Percentiles rank a stretch among this genome's conserved stretches.
Conservation (phyloP, 1,284 basidiomycete genomes). For the Mycena citricolor region DNA sequence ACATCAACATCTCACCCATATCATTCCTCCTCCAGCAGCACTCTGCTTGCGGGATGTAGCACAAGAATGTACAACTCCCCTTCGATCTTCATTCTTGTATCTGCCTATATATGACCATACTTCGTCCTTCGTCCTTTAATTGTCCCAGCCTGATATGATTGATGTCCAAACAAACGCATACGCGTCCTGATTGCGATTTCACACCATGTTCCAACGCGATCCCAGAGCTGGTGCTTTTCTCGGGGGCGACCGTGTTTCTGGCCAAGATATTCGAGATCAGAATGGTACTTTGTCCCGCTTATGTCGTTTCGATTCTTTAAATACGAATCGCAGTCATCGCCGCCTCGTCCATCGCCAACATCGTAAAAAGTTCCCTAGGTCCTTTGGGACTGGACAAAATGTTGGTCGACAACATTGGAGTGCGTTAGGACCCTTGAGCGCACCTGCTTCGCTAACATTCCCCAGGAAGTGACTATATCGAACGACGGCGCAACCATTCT, state of each 20-base stretch:
- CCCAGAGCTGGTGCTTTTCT: slow-evolving; percentile 86
- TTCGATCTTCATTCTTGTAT: too few species aligned
- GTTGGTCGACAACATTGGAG: slow-evolving; percentile 98
- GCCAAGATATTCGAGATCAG: slow-evolving; percentile 95
- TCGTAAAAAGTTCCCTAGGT: slow-evolving; percentile 95
- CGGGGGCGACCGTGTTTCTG: slow-evolving; percentile 91
- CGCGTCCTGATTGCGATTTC: slow-evolving; percentile 19
- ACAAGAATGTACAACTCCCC: too few species aligned
- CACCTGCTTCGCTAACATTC: neutral
- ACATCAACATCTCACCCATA: too few species aligned
- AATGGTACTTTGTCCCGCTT: slow-evolving; percentile 56
- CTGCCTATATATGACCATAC: too few species aligned
- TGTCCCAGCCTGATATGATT: too few species aligned
- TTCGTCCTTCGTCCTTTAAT: too few species aligned
- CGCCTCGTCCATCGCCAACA: slow-evolving; percentile 95
- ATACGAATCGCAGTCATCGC: slow-evolving; percentile 95
- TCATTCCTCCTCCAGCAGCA: too few species aligned
- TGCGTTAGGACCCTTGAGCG: slow-evolving; percentile 36
- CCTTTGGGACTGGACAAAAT: slow-evolving; percentile 97
- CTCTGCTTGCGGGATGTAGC: too few species aligned
- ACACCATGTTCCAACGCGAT: slow-evolving; percentile 82
- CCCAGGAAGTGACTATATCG: slow-evolving; percentile 96
- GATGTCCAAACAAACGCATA: too few species aligned
- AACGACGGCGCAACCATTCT: slow-evolving; percentile 99
- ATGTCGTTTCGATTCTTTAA: slow-evolving; percentile 21